Evolutionary conservation across 768 basidiomycete species (phyloP).

Genomic region (Tylopilus sp.): DNA sequence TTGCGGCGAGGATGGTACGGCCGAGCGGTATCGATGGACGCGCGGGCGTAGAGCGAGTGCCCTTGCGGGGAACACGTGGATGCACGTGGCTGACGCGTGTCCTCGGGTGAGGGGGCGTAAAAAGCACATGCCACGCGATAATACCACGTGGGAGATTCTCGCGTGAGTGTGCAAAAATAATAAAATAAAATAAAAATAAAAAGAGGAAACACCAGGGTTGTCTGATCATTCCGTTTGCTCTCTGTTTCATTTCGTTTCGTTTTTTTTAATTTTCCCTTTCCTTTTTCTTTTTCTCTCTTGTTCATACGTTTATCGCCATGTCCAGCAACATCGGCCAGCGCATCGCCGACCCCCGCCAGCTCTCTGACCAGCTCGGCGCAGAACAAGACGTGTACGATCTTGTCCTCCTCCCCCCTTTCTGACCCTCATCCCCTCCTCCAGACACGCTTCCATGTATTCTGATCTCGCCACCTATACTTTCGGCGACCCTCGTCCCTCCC

Average conservation of each 20-base stretch:
- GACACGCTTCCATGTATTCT: slow-evolving; percentile 32
- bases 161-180: not conserved
- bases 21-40: not conserved
- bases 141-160: slow-evolving; percentile 23
- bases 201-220: not conserved
- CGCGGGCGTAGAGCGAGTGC: not conserved
- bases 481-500: slow-evolving; percentile 30
- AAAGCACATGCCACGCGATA: slow-evolving; percentile 19
- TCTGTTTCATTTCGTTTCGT: not conserved
- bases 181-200: not conserved
- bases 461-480: slow-evolving; percentile 42
- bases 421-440: not conserved
- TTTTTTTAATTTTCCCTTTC: not conserved
- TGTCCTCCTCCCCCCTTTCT: not conserved
- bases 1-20: not conserved
- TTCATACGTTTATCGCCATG: slow-evolving; percentile 19
- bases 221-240: not conserved
- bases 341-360: slow-evolving; percentile 28
- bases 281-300: slow-evolving; percentile 4
- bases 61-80: slow-evolving; percentile 7
- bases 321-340: slow-evolving; percentile 21
- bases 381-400: slow-evolving; percentile 7
- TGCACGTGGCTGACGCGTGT: slow-evolving; percentile 17
- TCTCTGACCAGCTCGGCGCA: slow-evolving; percentile 25
- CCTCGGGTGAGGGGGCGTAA: not conserved